These are phyloP conservation scores for Aspergillus pseudoterreus DNA, from an alignment of 2,329 filamentous ascomycete species.

Conservation along the genomic window DNA sequence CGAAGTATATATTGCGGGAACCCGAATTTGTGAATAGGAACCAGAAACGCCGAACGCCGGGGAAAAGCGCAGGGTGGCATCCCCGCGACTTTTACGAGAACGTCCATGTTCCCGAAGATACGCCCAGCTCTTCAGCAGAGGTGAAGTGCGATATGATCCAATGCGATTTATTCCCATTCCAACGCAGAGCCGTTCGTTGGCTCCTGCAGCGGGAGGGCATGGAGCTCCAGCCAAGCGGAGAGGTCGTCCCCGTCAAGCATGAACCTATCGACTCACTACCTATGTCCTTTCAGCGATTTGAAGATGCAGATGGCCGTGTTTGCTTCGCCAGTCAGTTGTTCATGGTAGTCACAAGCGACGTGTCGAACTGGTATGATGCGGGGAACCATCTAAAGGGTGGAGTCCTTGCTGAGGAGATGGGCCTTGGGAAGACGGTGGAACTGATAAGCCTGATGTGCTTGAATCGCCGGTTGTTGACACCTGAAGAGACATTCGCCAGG, in stretches of 20 bases:
- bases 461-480: slow-evolving; percentile 27
- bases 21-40: slow-evolving; percentile 3
- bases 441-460: slow-evolving; percentile 45
- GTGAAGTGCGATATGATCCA: slow-evolving; percentile 33
- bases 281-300: slow-evolving; percentile 35
- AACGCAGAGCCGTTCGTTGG: slow-evolving; percentile 46
- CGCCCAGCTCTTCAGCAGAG: slow-evolving; percentile 27
- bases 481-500: slow-evolving; percentile 14
- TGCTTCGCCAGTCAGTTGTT: slow-evolving; percentile 43
- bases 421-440: slow-evolving; percentile 49
- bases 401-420: slow-evolving; percentile 51
- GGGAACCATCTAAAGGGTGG: slow-evolving; percentile 36
- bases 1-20: slow-evolving; percentile 27
- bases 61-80: slow-evolving; percentile 20
- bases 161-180: slow-evolving; percentile 47
- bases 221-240: slow-evolving; percentile 29
- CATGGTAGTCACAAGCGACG: slow-evolving; percentile 36
- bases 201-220: slow-evolving; percentile 43
- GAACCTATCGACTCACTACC: slow-evolving; percentile 22
- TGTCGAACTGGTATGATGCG: slow-evolving; percentile 31
- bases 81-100: slow-evolving; percentile 46
- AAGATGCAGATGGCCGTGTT: slow-evolving; percentile 34
- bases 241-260: slow-evolving; percentile 17
- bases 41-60: background rate
- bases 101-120: slow-evolving; percentile 42